Evolutionary conservation across 1,284 basidiomycete genomes (phyloP), one percentile per base, ranked within the genome.

Genomic region (Rhizoctonia solani): DNA sequence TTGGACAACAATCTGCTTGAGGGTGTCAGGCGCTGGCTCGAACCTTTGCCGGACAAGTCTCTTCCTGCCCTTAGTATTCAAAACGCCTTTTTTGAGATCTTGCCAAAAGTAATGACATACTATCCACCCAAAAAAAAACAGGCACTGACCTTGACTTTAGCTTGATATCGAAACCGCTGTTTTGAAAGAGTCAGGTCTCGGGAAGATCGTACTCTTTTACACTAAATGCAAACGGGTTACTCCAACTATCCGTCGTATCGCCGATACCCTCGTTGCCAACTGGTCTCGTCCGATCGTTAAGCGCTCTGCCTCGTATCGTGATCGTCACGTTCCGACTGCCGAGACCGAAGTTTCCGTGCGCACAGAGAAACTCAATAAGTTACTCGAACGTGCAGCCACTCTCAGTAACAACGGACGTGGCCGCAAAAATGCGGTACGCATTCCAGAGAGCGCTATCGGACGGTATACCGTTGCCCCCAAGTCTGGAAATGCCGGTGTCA

Each of bases 221-320:
- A 96, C 93, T 30, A 93, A 95, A 75, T 91, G 88, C 82, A 92
- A 89, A 75, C 89, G 93, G 55, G 95, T 96, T 50, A 90, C 90
- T 6, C 84, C 90, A 0, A 85, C 88, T 56, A 90, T 99, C 69
- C 80, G 82, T 41, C 87, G 93, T 58, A 86, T 87, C 61, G 96
- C 97, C 11, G 87, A 91, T 72, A 86, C 90, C 52, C 88, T 99
- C 54, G 88, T 98, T 54, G 90, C 89, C 67, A 78, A 82, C 21
- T 97, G 93, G 94, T 93, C 92, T 25, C 84, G 95, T n/a, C 95
- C 95, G 0, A 96, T 97, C 78, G 89, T 97, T 79, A 93, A 95
- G 75, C 88, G 93, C 46, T 90, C 89, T 13, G 90, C 93, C 2
- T 90, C 89, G 30, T 93, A 90, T 77, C 83, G 92, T 37, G 90